Conservation (phyloP, 2,329 filamentous ascomycete genomes). For the Aureobasidium lini region DNA sequence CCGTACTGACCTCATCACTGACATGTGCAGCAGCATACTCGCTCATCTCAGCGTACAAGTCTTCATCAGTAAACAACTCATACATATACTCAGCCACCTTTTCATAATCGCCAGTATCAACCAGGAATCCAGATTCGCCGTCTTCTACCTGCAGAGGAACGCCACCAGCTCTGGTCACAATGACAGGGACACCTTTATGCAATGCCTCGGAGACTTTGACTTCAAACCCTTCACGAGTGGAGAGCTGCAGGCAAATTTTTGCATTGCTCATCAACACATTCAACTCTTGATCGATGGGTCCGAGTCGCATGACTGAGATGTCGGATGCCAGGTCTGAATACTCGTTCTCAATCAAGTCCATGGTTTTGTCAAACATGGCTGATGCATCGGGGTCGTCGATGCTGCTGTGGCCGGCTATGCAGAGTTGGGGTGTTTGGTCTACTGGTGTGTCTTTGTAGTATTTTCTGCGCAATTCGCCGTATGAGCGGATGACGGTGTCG, state of each 20-base stretch:
- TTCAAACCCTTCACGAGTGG: constrained; percentile 75
- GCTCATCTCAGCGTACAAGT: constrained; percentile 47
- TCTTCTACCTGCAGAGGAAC: constrained; percentile 73
- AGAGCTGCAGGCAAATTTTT: constrained; percentile 68
- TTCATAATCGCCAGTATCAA: constrained; percentile 61
- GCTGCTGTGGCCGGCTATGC: constrained; percentile 71
- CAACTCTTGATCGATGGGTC: constrained; percentile 71
- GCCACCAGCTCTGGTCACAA: constrained; percentile 68
- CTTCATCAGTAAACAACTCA: constrained; percentile 57
- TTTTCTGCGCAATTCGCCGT: constrained; percentile 59
- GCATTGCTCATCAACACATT: constrained; percentile 68
- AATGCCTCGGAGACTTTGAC: constrained; percentile 80
- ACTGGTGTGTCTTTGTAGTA: constrained; percentile 46
- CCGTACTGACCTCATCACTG: constrained; percentile 74
- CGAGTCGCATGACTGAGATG: constrained; percentile 68
- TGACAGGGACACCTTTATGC: constrained; percentile 71
- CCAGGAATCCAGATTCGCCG: constrained; percentile 64
- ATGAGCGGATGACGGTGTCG: constrained; percentile 66
- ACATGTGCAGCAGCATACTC: constrained; percentile 53
- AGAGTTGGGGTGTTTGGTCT: constrained; percentile 58
- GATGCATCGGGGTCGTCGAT: constrained; percentile 74
- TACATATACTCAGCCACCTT: constrained; percentile 61
- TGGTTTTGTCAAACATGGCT: constrained; percentile 63
- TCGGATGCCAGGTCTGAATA: constrained; percentile 51
- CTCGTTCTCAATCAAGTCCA: constrained; percentile 55